Evolutionary conservation across 2,329 filamentous ascomycete species (phyloP).

Genomic region (Fusarium dimerum): DNA sequence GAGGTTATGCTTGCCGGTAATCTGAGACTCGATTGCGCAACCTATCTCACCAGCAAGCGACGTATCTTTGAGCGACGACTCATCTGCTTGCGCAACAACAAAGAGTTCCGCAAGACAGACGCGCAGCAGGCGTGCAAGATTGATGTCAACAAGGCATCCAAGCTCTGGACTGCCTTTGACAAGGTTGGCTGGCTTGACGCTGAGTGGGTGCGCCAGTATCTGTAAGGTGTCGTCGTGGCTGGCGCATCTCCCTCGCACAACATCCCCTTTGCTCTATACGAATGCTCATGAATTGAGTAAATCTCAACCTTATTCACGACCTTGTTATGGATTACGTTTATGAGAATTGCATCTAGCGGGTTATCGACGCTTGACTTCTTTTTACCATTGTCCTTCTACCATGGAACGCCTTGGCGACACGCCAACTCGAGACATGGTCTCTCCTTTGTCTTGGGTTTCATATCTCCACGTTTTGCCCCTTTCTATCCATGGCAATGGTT

Average conservation of each 20-base stretch:
- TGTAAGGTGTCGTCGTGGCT: slow-evolving; percentile 23
- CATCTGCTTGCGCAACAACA: slow-evolving; percentile 65
- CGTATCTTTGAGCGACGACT: slow-evolving; percentile 82
- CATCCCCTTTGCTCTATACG: background rate
- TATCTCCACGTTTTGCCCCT: slow-evolving; percentile 7
- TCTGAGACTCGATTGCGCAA: slow-evolving; percentile 80
- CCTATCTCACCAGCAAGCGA: slow-evolving; percentile 89
- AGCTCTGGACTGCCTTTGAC: slow-evolving; percentile 87
- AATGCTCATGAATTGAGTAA: background rate
- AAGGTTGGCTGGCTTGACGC: slow-evolving; percentile 79
- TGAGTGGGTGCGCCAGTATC: slow-evolving; percentile 42
- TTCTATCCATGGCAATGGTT: slow-evolving; percentile 10
- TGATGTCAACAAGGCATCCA: slow-evolving; percentile 95
- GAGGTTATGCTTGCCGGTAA: slow-evolving; percentile 77
- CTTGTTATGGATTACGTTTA: slow-evolving; percentile 14
- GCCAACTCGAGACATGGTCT: background rate
- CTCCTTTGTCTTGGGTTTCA: slow-evolving; percentile 2
- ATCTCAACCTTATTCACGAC: slow-evolving; percentile 15
- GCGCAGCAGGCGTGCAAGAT: slow-evolving; percentile 97
- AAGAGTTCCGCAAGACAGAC: slow-evolving; percentile 93
- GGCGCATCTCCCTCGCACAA: background rate
- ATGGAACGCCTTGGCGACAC: background rate
- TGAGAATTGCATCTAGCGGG: slow-evolving; percentile 19
- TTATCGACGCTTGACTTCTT: slow-evolving; percentile 13
- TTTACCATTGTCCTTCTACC: slow-evolving; percentile 4